Evolutionary conservation across 768 basidiomycete species (phyloP).

Genomic region (Artomyces pyxidatus): DNA sequence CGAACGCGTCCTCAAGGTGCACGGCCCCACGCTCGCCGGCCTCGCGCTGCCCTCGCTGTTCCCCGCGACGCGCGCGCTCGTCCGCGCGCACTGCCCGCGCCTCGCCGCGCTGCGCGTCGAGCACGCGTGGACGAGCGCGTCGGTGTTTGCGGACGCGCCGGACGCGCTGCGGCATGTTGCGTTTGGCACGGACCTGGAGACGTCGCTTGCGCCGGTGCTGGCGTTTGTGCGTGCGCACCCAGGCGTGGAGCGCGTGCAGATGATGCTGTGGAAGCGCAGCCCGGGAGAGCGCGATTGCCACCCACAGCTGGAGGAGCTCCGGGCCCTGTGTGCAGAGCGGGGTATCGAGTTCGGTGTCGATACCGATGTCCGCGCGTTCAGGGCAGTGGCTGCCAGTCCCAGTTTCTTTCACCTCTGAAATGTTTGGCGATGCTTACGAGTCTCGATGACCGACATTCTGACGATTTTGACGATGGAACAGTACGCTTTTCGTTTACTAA

Average conservation of each 20-base stretch:
- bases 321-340: constrained; percentile 54
- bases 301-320: constrained; percentile 42
- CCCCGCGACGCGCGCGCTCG: constrained; percentile 37
- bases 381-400: constrained; percentile 19
- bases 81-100: constrained; percentile 38
- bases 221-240: constrained; percentile 41
- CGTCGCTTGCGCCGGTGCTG: constrained; percentile 44
- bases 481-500: too few relatives aligned
- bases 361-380: constrained; percentile 43
- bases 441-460: too few relatives aligned
- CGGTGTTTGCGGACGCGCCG: constrained; percentile 38
- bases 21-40: constrained; percentile 41
- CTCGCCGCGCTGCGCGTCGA: constrained; percentile 53
- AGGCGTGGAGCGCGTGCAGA: constrained; percentile 39
- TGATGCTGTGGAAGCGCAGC: constrained; percentile 48
- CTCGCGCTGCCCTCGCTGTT: constrained; percentile 51
- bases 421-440: too few relatives aligned
- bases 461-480: too few relatives aligned
- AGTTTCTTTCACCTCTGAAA: background rate
- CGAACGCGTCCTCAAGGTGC: constrained; percentile 43
- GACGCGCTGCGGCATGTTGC: constrained; percentile 44
- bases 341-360: constrained; percentile 50
- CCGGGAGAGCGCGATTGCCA: constrained; percentile 27
- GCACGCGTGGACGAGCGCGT: constrained; percentile 36
- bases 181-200: constrained; percentile 52